Conservation (phyloP, 306 rosid genomes). For the Mimosa pudica region DNA sequence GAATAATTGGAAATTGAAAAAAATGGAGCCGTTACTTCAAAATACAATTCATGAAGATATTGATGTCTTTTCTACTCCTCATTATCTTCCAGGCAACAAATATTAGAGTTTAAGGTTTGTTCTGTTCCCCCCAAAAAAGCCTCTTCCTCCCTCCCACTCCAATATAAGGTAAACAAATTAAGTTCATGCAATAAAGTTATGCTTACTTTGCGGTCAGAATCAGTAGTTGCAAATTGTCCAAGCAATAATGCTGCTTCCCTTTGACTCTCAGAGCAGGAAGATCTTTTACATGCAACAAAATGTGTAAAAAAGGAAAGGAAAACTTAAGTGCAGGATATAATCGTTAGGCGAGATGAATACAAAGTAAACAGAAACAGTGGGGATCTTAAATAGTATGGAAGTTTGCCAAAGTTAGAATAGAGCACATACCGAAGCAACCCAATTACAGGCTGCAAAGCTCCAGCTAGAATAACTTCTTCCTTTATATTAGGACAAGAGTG, state of each 20-base stretch:
- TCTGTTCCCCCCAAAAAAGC: not conserved
- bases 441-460: conserved; percentile 91
- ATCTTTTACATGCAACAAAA: conserved; percentile 52
- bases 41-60: conserved; percentile 2
- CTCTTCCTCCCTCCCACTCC: not conserved
- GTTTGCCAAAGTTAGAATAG: not conserved
- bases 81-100: conserved; percentile 25
- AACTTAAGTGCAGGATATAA: no score
- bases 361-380: not conserved
- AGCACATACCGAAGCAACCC: conserved; percentile 72
- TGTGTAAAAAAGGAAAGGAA: conserved; percentile 3
- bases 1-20: conserved; percentile 15
- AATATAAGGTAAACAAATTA: conserved; percentile 4
- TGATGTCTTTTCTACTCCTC: not conserved
- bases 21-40: conserved; percentile 2
- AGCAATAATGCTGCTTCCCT: conserved; percentile 96
- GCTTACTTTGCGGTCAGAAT: conserved; percentile 94
- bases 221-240: conserved; percentile 99
- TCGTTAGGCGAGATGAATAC: no score
- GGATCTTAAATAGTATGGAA: not conserved
- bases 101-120: not conserved
- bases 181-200: conserved; percentile 4
- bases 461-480: conserved; percentile 90
- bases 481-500: conserved; percentile 92
- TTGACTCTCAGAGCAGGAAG: conserved; percentile 96